These are phyloP conservation scores for Aspergillus nidulans DNA, from an alignment of 495 filamentous ascomycete species.

Conservation along the genomic window DNA sequence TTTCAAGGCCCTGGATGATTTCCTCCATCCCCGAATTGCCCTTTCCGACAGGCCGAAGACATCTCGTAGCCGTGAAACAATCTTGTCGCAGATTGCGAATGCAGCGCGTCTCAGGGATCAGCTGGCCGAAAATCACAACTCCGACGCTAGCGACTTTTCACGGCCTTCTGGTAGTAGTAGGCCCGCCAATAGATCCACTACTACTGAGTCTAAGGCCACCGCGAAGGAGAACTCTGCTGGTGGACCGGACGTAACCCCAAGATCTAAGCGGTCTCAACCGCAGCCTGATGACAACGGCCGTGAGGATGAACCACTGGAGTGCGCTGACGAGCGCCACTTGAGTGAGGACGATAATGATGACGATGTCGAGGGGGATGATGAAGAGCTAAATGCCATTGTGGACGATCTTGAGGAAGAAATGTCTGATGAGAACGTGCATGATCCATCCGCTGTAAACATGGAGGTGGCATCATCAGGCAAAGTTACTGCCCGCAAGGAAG, in stretches of 20 bases:
- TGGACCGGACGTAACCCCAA: slow-evolving; percentile 21
- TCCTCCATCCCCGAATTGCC: slow-evolving; percentile 84
- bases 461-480: slow-evolving; percentile 88
- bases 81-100: slow-evolving; percentile 74
- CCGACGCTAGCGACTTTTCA: slow-evolving; percentile 25
- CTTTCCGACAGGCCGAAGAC: slow-evolving; percentile 74
- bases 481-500: slow-evolving; percentile 94
- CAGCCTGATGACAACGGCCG: slow-evolving; percentile 53
- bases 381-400: slow-evolving; percentile 77
- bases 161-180: slow-evolving; percentile 22
- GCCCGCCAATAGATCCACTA: slow-evolving; percentile 14
- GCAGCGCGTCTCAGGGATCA: slow-evolving; percentile 55
- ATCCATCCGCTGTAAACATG: slow-evolving; percentile 86
- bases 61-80: slow-evolving; percentile 61
- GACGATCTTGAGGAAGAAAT: slow-evolving; percentile 88
- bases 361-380: slow-evolving; percentile 61
- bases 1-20: slow-evolving; percentile 96
- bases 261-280: slow-evolving; percentile 49
- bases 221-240: slow-evolving; percentile 28
- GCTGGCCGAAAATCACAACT: slow-evolving; percentile 29
- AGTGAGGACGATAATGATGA: slow-evolving; percentile 67
- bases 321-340: slow-evolving; percentile 87
- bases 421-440: slow-evolving; percentile 65
- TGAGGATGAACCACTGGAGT: slow-evolving; percentile 68
- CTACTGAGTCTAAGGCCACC: slow-evolving; percentile 24